Conservation (phyloP, 495 filamentous ascomycete species). For the Xylaria castorea region DNA sequence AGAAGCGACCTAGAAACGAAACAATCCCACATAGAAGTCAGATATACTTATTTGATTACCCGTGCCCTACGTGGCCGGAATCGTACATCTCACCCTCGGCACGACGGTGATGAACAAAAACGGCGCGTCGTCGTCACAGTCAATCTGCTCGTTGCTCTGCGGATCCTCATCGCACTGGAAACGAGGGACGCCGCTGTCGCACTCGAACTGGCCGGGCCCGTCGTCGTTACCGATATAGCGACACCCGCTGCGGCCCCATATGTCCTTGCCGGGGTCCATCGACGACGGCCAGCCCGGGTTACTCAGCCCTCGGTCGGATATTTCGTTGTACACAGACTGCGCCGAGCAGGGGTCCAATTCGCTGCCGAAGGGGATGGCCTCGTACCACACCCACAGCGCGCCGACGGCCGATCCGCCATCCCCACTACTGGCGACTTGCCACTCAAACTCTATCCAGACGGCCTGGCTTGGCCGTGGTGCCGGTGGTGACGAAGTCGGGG, state of each 20-base stretch:
- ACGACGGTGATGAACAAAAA: background rate
- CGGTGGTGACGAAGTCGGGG: background rate
- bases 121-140: background rate
- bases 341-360: too few species aligned
- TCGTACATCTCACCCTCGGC: background rate
- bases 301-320: too few species aligned
- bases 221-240: too few species aligned
- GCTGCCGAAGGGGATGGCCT: background rate
- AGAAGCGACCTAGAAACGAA: too few species aligned
- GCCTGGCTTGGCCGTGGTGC: background rate
- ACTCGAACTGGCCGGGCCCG: too few species aligned
- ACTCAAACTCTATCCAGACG: background rate
- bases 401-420: background rate
- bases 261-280: too few species aligned
- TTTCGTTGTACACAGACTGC: too few species aligned
- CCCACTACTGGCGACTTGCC: background rate
- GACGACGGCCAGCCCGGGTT: too few species aligned
- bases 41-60: too few species aligned
- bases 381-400: background rate
- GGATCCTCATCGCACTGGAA: background rate
- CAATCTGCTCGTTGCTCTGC: background rate
- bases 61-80: background rate
- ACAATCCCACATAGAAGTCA: too few species aligned
- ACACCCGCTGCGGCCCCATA: too few species aligned
- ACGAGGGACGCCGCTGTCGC: background rate